A percentile compares a stretch with the other conserved stretches of the same genome.
Conservation (phyloP, 1,284 basidiomycete species). For the Tilletia setariae region DNA sequence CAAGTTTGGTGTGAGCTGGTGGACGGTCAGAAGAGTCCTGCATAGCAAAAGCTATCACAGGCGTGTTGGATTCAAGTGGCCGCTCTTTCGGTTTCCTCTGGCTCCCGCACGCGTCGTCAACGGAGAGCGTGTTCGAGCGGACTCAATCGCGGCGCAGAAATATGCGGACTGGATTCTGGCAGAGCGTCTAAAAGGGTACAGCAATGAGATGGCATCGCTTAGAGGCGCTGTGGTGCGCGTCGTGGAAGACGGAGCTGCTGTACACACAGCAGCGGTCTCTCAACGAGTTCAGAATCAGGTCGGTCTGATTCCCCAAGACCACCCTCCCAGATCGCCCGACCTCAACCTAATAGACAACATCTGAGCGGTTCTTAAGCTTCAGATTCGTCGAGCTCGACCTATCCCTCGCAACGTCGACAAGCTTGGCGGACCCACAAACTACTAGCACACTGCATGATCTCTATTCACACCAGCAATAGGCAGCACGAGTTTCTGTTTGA, state of each 20-base stretch:
- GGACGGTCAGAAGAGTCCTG: neutral
- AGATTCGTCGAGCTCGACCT: neutral
- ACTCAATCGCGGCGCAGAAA: neutral
- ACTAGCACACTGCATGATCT: too few species aligned
- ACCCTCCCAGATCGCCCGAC: neutral
- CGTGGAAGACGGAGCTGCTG: neutral
- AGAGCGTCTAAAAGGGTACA: neutral
- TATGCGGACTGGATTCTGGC: neutral
- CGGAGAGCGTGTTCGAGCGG: neutral
- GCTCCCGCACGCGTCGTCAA: neutral
- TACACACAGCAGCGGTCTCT: neutral
- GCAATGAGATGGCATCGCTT: neutral
- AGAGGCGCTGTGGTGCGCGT: neutral
- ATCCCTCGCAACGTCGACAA: neutral
- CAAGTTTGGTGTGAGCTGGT: neutral
- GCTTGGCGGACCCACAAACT: slow-evolving; percentile 69
- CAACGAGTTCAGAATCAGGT: neutral
- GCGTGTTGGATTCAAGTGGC: neutral
- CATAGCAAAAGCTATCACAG: neutral
- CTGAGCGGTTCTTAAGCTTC: neutral
- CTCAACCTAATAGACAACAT: neutral
- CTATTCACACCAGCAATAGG: too few species aligned
- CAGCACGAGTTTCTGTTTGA: too few species aligned
- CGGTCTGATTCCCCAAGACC: neutral
- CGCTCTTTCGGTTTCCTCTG: neutral